Evolutionary conservation across 2,329 filamentous ascomycete species (phyloP).

Genomic region (Hymenoscyphus scutula): DNA sequence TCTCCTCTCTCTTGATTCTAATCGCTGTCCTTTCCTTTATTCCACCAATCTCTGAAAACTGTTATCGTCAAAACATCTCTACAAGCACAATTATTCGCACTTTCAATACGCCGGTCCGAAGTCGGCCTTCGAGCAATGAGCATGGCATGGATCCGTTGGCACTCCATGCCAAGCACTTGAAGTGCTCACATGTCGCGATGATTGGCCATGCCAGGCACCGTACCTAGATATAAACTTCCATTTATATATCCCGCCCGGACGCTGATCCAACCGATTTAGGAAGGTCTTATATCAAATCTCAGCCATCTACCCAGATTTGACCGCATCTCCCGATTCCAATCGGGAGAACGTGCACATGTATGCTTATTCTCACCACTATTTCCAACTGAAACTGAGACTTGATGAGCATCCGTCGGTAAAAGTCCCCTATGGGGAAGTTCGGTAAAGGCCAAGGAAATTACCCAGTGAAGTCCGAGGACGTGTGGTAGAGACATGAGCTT

Average conservation of each 20-base stretch:
- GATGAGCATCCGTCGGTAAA: background rate
- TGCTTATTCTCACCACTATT: background rate
- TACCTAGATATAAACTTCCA: conserved; percentile 2
- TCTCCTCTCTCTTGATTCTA: background rate
- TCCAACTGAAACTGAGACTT: background rate
- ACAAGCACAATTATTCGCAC: background rate
- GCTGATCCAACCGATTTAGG: background rate
- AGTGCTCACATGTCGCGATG: background rate
- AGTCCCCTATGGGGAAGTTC: conserved; percentile 14
- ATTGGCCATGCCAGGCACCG: conserved; percentile 3
- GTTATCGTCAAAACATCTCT: background rate
- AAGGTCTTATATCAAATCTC: background rate
- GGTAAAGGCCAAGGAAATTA: conserved; percentile 10
- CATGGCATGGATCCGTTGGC: background rate
- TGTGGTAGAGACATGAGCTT: conserved; percentile 6
- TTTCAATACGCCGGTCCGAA: background rate
- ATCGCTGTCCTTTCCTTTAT: background rate
- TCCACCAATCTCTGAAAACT: background rate
- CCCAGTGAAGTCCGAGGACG: conserved; percentile 1
- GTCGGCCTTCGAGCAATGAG: background rate
- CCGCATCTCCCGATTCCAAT: background rate
- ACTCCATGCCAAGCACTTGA: background rate
- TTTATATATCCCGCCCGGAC: background rate
- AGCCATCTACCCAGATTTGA: background rate
- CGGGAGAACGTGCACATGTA: background rate